Base-by-base conservation (phyloP, 129 eudicot genomes). In the Saussurea involucrata region DNA sequence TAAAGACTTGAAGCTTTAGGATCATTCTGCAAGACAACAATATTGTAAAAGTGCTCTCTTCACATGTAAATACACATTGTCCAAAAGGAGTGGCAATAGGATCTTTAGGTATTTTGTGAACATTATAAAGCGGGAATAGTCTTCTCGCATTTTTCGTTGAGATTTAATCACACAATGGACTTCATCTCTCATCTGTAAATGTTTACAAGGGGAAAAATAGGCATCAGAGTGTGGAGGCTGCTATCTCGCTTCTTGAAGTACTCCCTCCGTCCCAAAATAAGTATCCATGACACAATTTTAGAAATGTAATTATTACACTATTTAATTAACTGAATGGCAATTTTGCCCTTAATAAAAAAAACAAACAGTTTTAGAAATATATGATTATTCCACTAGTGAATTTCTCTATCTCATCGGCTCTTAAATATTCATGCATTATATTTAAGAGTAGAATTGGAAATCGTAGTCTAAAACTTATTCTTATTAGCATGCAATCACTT, bases 401-500 rank as follows among this genome's bases (percentile, higher is more conserved):
- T 53, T 53, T 53, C 61, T 53, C 6, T 53, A 53, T 17, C 61
- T 53, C 21, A 53, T n/a, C 1, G 61, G 2, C 61, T 53, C 61
- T 53, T 53, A 53, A 53, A 53, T 53, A n/a, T 53, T 17, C 6
- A 3, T 53, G 61, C 21, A 53, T 53, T 53, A 53, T 17, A 4
- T 6, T 53, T 53, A 53, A 53, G 9, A 17, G 20, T 15, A 53
- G 61, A 53, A n/a, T 53, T 53, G 61, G 61, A 53, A 53, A 53
- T n/a, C 22, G 8, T 4, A 53, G 22, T 53, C 22, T 5, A 53
- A 53, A 53, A 53, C 21, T 53, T 53, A n/a, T 17, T 53, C 21
- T 53, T 17, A 72, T 72, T 55, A 53, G 76, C 29, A 72, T 72
- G 66, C 46, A 29, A 5, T 72, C 31, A 72, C 60, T 49, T 20